Conservation (phyloP, 495 filamentous ascomycete genomes). For the Neurospora sp. region DNA sequence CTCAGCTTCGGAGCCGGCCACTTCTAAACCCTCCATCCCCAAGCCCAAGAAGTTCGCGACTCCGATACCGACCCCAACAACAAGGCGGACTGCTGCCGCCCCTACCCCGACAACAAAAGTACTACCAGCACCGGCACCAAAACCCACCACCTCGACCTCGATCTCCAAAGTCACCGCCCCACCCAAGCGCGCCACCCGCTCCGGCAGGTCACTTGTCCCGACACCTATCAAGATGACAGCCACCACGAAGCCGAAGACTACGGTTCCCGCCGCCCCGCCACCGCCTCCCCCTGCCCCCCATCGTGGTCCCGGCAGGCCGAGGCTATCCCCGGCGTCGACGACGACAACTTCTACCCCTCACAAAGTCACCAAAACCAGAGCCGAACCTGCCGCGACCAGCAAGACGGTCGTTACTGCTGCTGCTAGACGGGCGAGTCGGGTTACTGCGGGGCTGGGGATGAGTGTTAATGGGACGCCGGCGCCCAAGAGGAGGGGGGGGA, state of each 20-base stretch:
- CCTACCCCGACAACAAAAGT: background rate
- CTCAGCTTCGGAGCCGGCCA: background rate
- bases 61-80: background rate
- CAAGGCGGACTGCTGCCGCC: background rate
- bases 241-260: background rate
- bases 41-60: background rate
- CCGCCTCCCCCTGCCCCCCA: background rate
- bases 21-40: background rate
- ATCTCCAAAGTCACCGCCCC: background rate
- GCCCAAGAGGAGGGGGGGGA: slow-evolving; percentile 19
- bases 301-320: background rate
- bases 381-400: background rate
- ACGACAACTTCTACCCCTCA: background rate
- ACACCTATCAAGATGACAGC: background rate
- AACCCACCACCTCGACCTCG: background rate
- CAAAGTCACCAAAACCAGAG: background rate
- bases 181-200: background rate
- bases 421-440: slow-evolving; percentile 9
- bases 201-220: background rate
- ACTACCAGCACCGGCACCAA: background rate
- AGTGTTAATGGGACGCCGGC: slow-evolving; percentile 26
- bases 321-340: background rate
- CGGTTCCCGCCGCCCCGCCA: background rate
- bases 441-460: slow-evolving; percentile 21
- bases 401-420: background rate